phyloP scores from a whole-genome alignment of 2,329 filamentous ascomycete genomes.

The Parascedosporium putredinis region DNA sequence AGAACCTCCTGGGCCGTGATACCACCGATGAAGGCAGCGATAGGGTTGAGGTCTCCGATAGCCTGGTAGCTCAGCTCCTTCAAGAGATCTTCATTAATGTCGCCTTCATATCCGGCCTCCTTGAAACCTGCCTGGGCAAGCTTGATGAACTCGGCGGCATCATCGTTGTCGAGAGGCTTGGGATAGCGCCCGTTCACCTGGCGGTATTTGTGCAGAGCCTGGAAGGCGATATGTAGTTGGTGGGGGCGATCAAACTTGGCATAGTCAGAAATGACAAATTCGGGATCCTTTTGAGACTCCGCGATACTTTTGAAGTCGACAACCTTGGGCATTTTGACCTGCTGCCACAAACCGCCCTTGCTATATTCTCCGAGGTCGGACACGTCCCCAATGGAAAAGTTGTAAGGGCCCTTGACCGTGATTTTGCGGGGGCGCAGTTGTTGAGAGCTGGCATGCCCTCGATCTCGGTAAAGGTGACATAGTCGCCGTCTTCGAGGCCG shows the following conservation, averaged over 20 bases:
- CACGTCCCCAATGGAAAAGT: constrained; percentile 93
- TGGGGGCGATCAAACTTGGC: constrained; percentile 94
- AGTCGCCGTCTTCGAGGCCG: constrained; percentile 92
- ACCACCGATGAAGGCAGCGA: constrained; percentile 93
- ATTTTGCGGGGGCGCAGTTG: constrained; percentile 77
- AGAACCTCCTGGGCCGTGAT: constrained; percentile 88
- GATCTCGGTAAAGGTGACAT: constrained; percentile 86
- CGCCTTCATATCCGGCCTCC: constrained; percentile 48
- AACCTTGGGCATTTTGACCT: constrained; percentile 97
- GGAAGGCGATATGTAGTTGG: constrained; percentile 85
- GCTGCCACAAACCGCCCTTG: constrained; percentile 79
- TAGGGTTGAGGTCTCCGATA: constrained; percentile 76
- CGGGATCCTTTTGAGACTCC: constrained; percentile 71
- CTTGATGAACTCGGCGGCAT: constrained; percentile 66
- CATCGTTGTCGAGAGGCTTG: constrained; percentile 70
- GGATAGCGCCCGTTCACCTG: constrained; percentile 67
- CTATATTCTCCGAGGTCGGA: constrained; percentile 78
- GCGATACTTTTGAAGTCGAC: constrained; percentile 79
- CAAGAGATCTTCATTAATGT: constrained; percentile 85
- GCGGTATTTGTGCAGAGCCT: constrained; percentile 80
- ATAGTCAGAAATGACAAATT: constrained; percentile 86
- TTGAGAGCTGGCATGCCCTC: constrained; percentile 89
- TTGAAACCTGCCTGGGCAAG: constrained; percentile 66
- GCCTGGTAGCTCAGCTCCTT: constrained; percentile 93
- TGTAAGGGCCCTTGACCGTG: constrained; percentile 90